These are phyloP conservation scores for Inosperma sp. DNA, from an alignment of 768 basidiomycete genomes.

Conservation along the genomic window DNA sequence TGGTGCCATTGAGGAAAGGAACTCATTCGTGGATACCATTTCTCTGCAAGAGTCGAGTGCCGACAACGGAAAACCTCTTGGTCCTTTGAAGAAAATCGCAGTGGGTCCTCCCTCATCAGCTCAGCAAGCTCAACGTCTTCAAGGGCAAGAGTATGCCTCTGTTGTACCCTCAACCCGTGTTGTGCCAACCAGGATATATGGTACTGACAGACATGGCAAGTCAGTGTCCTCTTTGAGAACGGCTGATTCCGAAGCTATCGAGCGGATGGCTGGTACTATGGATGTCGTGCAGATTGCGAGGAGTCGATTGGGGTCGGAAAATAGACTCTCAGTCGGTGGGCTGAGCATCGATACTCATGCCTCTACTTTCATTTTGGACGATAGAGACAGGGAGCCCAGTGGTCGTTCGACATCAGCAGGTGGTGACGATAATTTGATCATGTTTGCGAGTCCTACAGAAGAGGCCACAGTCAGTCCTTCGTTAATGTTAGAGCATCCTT, in stretches of 20 bases:
- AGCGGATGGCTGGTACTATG: slow-evolving; percentile 60
- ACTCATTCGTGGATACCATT: too few relatives aligned
- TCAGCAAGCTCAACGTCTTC: background rate
- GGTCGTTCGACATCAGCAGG: background rate
- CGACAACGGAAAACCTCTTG: background rate
- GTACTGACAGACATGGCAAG: slow-evolving; percentile 35
- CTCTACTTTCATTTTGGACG: slow-evolving; percentile 16
- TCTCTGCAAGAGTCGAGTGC: slow-evolving; percentile 13
- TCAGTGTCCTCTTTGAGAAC: slow-evolving; percentile 58
- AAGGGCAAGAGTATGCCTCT: background rate
- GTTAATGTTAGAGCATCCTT: slow-evolving; percentile 4
- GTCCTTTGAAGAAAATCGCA: too few relatives aligned
- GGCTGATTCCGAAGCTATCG: slow-evolving; percentile 64
- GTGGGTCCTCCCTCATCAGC: background rate
- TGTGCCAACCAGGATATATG: slow-evolving; percentile 25
- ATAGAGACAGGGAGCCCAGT: slow-evolving; percentile 3
- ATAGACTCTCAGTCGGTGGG: slow-evolving; percentile 28
- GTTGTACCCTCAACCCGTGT: slow-evolving; percentile 5
- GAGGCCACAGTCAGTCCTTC: slow-evolving; percentile 14
- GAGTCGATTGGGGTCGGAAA: slow-evolving; percentile 27
- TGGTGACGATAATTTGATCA: slow-evolving; percentile 12
- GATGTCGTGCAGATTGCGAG: slow-evolving; percentile 57
- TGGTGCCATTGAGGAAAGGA: slow-evolving; percentile 52
- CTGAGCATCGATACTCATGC: slow-evolving; percentile 25
- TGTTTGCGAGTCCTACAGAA: slow-evolving; percentile 34